Evolutionary conservation across 2,329 filamentous ascomycete genomes (phyloP).

Genomic region (Colletotrichum eleusines): DNA sequence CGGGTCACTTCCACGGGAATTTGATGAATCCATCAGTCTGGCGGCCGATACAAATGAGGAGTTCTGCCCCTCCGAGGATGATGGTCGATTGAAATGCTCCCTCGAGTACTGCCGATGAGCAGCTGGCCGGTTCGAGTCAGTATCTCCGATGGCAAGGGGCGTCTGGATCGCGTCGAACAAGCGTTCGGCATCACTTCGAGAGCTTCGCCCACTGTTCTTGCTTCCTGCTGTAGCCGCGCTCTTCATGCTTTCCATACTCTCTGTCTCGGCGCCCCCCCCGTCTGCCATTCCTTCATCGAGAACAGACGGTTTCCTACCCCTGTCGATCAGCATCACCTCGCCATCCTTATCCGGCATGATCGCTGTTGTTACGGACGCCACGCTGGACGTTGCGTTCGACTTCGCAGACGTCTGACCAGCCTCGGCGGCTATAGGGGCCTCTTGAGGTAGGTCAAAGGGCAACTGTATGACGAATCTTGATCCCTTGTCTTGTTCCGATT

Average conservation of each 20-base stretch:
- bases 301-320: conserved; percentile 48
- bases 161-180: conserved; percentile 79
- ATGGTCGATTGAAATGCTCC: conserved; percentile 25
- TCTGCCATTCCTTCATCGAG: conserved; percentile 5
- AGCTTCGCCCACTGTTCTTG: conserved; percentile 60
- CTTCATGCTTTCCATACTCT: conserved; percentile 49
- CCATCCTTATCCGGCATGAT: conserved; percentile 52
- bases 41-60: not conserved
- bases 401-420: conserved; percentile 38
- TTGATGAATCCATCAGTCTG: not conserved
- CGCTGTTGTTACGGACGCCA: conserved; percentile 49
- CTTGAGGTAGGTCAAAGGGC: conserved; percentile 74
- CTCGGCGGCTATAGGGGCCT: conserved; percentile 47
- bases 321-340: conserved; percentile 73
- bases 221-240: conserved; percentile 57
- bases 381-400: conserved; percentile 45
- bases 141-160: conserved; percentile 57
- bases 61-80: not conserved
- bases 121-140: conserved; percentile 11
- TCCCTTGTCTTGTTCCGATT: conserved; percentile 85
- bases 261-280: conserved; percentile 42
- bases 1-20: conserved; percentile 33
- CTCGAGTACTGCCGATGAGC: conserved; percentile 44
- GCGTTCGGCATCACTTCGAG: conserved; percentile 73
- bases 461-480: conserved; percentile 86